These are phyloP conservation scores for Tetracladium setigerum DNA, from an alignment of 495 filamentous ascomycete species.

Conservation along the genomic window DNA sequence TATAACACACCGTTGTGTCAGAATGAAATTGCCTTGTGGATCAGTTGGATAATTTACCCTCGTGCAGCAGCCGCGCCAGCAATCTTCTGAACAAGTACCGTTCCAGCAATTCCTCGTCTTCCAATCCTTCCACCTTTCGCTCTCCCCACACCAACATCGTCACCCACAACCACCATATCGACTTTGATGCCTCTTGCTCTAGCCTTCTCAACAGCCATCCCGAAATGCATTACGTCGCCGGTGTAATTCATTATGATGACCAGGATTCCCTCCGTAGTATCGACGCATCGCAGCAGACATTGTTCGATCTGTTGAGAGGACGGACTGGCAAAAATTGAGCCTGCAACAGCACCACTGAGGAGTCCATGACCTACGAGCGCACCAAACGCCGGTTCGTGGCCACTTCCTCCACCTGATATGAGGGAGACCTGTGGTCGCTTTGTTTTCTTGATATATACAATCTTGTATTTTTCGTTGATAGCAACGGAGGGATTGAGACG, in stretches of 20 bases:
- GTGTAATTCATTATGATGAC: conserved; percentile 58
- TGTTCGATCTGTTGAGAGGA: conserved; percentile 74
- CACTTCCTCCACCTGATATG: conserved; percentile 83
- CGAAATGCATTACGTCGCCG: conserved; percentile 83
- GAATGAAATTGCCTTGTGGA: too few relatives aligned
- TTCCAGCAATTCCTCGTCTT: conserved; percentile 79
- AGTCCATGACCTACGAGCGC: conserved; percentile 56
- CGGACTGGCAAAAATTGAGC: conserved; percentile 85
- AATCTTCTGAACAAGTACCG: conserved; percentile 80
- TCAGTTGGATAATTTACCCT: too few relatives aligned
- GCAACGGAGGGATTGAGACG: conserved; percentile 76
- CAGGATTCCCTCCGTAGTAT: conserved; percentile 61
- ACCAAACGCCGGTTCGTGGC: conserved; percentile 84
- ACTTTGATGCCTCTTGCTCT: conserved; percentile 65
- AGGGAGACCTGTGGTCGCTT: conserved; percentile 49
- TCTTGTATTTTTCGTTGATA: conserved; percentile 70
- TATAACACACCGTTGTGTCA: conserved; percentile 75
- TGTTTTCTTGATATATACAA: conserved; percentile 63
- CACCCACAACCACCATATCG: conserved; percentile 88
- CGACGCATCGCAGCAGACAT: conserved; percentile 61
- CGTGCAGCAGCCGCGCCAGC: conserved; percentile 70
- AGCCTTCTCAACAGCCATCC: conserved; percentile 85
- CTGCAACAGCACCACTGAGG: conserved; percentile 73
- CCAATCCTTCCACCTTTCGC: conserved; percentile 79
- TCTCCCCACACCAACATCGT: conserved; percentile 85